Base-by-base conservation (phyloP, 306 rosid genomes). In the Quercus robur region DNA sequence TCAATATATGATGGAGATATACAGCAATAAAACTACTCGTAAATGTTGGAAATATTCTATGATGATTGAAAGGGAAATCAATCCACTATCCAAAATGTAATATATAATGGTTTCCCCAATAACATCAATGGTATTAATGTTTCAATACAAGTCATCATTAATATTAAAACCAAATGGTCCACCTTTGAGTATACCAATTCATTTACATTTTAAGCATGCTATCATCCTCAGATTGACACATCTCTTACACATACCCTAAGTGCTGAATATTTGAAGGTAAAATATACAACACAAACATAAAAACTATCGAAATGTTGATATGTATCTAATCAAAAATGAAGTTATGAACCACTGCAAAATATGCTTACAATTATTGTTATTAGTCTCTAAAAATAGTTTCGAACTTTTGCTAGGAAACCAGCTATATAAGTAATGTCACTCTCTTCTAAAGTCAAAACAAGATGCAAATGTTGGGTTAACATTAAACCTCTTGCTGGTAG, bases 171-270 rank as follows among this genome's bases (percentile, higher is more conserved):
- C 87, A 23, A 84, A 75, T 14, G 87, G 57, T 49, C 83, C 91
- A 10, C 93, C 97, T 80, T 77, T 92, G 77, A 88, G 57, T 1
- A 84, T 81, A 64, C 97, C 97, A 35, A 85, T 87, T 83, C 96
- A 96, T 88, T 23, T 86, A 71, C 98, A 92, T 76, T 66, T 85
- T 38, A 88, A 62, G 83, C 97, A 94, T 35, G 97, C 96, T 85
- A 84, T 83, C 86, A 87, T 85, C 87, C 84, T 85, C 79, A 92
- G 44, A 75, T 94, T 88, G 61, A 96, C 98, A 56, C 98, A 94
- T 78, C 86, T 78, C 86, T 87, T 94, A 89, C 97, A 94, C 93
- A 94, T 77, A 10, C 91, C 98, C 56, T 92, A 80, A 25, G 97
- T 81, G 73, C 97, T 94, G 88, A 82, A 85, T 18, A 17, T 71